Evolutionary conservation across 352 stramenopile genomes (phyloP), one percentile per base, ranked within the genome.

Genomic region (Globisporangium splendens): DNA sequence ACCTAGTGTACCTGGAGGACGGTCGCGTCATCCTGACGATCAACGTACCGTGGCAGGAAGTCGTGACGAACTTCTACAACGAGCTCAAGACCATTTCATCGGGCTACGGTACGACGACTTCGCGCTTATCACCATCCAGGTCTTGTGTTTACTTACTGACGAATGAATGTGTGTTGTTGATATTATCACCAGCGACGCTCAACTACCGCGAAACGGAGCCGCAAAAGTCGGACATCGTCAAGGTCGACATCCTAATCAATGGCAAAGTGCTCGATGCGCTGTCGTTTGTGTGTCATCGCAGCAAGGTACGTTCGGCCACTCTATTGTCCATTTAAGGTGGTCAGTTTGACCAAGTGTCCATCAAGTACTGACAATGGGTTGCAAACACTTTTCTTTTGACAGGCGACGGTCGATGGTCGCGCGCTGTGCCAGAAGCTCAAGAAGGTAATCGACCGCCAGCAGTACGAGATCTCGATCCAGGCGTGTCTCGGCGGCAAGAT

Each of bases 41-140:
- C 50, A 65, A 86, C 48, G 87, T 99, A 41, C 97, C 98, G 35
- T 99, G 96, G 97, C 93, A 98, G 51, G 97, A 99, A 79, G 96
- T 99, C 13, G 98, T 99, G 50, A 99, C 86, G 22, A 98, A 99
- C 72, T 99, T 99, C 56, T 99, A 99, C 75, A 98, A 99, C 70
- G 86, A 97, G 54, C 74, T 99, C 46, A 99, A 99, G 79, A 98
- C 87, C 31, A 83, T 97, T 7, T 97, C 95, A 8, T 94, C 88
- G 2, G 97, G 97, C 24, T 99, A 98, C 65, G 97, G 96, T 72
- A 84, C 63, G 39, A 44, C 17, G 39, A 50, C 20, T 50, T 8
- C n/a, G 15, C n/a, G n/a, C n/a, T n/a, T n/a, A n/a, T n/a, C n/a
- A n/a, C n/a, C n/a, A n/a, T n/a, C n/a, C n/a, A n/a, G n/a, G n/a